phyloP scores from a whole-genome alignment of 805 yeast species.

The Kregervanrija delftensis region DNA sequence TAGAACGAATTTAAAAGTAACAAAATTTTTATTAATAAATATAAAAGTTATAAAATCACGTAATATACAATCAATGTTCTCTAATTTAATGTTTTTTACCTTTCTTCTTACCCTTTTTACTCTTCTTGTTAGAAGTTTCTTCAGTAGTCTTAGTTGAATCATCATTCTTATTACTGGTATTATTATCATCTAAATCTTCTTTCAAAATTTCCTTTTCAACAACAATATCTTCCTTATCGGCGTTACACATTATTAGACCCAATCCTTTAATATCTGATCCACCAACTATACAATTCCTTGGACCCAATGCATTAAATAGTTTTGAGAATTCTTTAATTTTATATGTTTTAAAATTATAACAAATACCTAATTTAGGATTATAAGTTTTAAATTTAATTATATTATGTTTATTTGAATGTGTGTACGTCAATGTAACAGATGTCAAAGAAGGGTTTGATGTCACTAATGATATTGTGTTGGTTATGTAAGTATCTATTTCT shows the following conservation, averaged over 20 bases:
- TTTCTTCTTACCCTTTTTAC: constrained; percentile 17
- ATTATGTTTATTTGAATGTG: constrained; percentile 21
- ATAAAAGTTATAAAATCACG: background rate
- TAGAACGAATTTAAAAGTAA: background rate
- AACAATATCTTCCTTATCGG: constrained; percentile 12
- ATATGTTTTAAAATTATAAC: constrained; percentile 49
- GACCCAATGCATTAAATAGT: constrained; percentile 67
- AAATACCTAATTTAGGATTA: constrained; percentile 58
- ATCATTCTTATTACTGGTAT: background rate
- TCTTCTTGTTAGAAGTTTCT: constrained; percentile 2
- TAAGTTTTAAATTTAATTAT: constrained; percentile 50
- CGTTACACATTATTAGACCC: constrained; percentile 19
- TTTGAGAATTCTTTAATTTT: constrained; percentile 71
- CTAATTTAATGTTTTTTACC: constrained; percentile 13
- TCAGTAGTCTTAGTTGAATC: background rate
- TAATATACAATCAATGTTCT: background rate
- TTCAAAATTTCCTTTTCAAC: constrained; percentile 1
- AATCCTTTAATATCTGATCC: constrained; percentile 22
- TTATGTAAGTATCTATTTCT: constrained; percentile 25
- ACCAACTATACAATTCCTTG: constrained; percentile 35
- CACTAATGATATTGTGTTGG: constrained; percentile 22
- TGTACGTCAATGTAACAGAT: constrained; percentile 27
- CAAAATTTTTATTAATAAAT: background rate
- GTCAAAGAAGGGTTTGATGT: constrained; percentile 24
- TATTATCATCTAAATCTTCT: background rate